phyloP scores from a whole-genome alignment of 805 yeast genomes.

The Brettanomyces naardenensis region DNA sequence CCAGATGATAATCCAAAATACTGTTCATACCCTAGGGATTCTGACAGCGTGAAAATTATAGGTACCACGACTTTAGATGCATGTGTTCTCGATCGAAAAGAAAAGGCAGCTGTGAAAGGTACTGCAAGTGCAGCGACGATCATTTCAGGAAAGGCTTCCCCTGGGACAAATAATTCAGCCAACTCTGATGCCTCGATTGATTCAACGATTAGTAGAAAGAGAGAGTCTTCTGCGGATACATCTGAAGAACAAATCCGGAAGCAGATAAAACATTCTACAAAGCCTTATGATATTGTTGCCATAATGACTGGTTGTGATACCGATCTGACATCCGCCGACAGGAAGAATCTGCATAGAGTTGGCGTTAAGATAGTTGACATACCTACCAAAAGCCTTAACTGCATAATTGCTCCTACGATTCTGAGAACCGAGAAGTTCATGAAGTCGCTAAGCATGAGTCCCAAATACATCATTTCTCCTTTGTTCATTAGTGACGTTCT shows the following conservation, averaged over 20 bases:
- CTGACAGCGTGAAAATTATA: slow-evolving; percentile 37
- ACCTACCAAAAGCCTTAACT: slow-evolving; percentile 34
- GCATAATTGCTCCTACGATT: slow-evolving; percentile 73
- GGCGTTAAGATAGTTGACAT: slow-evolving; percentile 47
- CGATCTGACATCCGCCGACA: slow-evolving; percentile 36
- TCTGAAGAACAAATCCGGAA: background rate
- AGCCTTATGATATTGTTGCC: slow-evolving; percentile 36
- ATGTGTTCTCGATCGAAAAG: no score
- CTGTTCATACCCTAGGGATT: slow-evolving; percentile 31
- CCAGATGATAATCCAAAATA: slow-evolving; percentile 41
- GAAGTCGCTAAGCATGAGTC: slow-evolving; percentile 52
- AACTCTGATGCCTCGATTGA: background rate
- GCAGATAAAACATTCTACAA: slow-evolving; percentile 18
- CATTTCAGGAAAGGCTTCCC: background rate
- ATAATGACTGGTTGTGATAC: slow-evolving; percentile 62
- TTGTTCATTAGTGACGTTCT: slow-evolving; percentile 41
- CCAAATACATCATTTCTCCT: slow-evolving; percentile 48
- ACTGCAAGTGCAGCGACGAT: background rate
- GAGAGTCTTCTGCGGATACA: background rate
- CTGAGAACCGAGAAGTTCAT: slow-evolving; percentile 84
- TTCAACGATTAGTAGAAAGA: background rate
- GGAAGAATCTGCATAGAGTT: slow-evolving; percentile 32
- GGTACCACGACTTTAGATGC: slow-evolving; percentile 26
- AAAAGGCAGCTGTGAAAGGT: no score
- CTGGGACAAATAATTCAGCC: background rate